Conservation (phyloP, 1,139 yeast genomes). For the Yamadazyma mexicana region DNA sequence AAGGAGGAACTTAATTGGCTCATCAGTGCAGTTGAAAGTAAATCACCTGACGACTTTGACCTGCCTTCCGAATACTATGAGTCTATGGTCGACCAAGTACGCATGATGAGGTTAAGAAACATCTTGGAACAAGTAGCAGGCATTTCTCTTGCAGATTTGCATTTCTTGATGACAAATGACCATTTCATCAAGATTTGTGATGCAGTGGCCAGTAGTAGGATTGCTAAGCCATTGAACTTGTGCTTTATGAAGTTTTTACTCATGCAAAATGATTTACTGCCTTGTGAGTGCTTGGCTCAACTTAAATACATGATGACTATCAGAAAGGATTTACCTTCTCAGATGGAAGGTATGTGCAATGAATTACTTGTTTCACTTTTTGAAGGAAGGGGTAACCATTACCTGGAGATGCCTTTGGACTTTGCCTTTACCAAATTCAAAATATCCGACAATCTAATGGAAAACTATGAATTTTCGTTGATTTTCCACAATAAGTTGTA, state of each 20-base stretch:
- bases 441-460: slow-evolving; percentile 13
- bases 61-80: slow-evolving; percentile 18
- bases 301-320: background rate
- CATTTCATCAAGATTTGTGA: slow-evolving; percentile 8
- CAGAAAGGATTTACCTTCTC: background rate
- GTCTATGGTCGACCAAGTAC: slow-evolving; percentile 25
- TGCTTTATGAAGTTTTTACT: slow-evolving; percentile 7
- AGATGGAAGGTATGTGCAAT: slow-evolving; percentile 2
- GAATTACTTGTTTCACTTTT: slow-evolving; percentile 7
- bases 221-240: background rate
- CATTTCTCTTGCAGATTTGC: slow-evolving; percentile 16
- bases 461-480: slow-evolving; percentile 21
- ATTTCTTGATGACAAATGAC: slow-evolving; percentile 7
- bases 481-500: slow-evolving; percentile 15
- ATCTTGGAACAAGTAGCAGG: slow-evolving; percentile 14
- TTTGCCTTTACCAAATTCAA: slow-evolving; percentile 14
- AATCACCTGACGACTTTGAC: slow-evolving; percentile 9
- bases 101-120: slow-evolving; percentile 24
- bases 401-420: slow-evolving; percentile 8
- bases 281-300: slow-evolving; percentile 2
- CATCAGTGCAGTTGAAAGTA: slow-evolving; percentile 14
- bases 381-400: slow-evolving; percentile 8
- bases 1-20: slow-evolving; percentile 12
- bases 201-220: slow-evolving; percentile 2
- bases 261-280: slow-evolving; percentile 2